Conservation (phyloP, 768 basidiomycete genomes). For the Paxillus involutus region DNA sequence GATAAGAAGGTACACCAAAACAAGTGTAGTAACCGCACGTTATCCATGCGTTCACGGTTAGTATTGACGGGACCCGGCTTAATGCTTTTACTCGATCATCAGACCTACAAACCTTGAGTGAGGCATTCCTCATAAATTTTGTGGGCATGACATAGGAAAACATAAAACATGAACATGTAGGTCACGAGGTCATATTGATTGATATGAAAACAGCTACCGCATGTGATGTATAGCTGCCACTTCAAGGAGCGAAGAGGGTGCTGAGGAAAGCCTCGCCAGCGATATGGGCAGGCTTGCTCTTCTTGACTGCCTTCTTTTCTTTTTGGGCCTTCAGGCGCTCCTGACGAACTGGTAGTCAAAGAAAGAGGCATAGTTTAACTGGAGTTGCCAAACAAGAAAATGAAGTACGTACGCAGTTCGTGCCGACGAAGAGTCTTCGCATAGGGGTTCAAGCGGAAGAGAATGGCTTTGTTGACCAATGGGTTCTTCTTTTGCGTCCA, state of each 20-base stretch:
- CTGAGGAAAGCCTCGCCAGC: conserved; percentile 84
- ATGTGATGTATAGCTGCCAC: neutral
- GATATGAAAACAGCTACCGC: conserved; percentile 4
- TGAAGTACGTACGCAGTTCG: conserved; percentile 71
- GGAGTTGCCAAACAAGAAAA: neutral
- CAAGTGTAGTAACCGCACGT: no score
- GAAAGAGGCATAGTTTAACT: conserved; percentile 4
- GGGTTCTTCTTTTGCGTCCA: conserved; percentile 99
- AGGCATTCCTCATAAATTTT: conserved; percentile 8
- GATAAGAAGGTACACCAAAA: no score
- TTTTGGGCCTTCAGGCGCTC: conserved; percentile 67
- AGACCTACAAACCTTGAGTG: no score
- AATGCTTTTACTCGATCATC: no score
- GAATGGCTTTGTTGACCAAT: conserved; percentile 86
- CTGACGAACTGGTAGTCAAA: conserved; percentile 62
- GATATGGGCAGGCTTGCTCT: conserved; percentile 57
- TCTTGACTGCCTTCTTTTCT: conserved; percentile 53
- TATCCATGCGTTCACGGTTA: no score
- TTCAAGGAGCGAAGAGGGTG: conserved; percentile 83
- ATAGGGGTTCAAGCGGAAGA: conserved; percentile 98
- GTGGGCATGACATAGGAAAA: conserved; percentile 15
- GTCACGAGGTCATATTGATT: conserved; percentile 2
- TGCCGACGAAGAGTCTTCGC: conserved; percentile 91
- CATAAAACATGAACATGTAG: conserved; percentile 13
- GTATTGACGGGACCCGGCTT: no score